A percentile compares a stretch with the other conserved stretches of the same genome.
Evolutionary conservation across 371 early-diverging fungal genomes (phyloP).

Genomic region (Rhizopus sp.): DNA sequence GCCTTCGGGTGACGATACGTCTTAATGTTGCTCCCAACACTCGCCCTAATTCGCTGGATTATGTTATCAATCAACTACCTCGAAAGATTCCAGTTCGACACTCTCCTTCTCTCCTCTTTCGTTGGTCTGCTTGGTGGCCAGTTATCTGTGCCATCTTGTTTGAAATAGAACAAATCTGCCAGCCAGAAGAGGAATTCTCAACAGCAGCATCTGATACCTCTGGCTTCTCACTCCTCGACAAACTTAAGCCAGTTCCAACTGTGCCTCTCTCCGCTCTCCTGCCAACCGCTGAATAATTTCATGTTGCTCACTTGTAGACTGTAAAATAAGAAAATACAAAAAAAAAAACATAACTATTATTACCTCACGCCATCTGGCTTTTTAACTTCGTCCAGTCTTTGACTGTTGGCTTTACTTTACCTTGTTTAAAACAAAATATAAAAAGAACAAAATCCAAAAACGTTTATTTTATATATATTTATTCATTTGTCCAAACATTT

Average conservation of each 20-base stretch:
- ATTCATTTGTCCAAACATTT: too few relatives aligned
- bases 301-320: too few relatives aligned
- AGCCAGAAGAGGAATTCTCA: background rate
- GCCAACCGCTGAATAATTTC: too few relatives aligned
- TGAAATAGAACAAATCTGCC: slow-evolving; percentile 9
- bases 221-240: background rate
- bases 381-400: too few relatives aligned
- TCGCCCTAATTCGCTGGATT: background rate
- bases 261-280: too few relatives aligned
- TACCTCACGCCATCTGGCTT: too few relatives aligned
- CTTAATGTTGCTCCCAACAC: background rate
- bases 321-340: too few relatives aligned
- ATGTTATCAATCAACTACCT: background rate
- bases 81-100: background rate
- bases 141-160: background rate
- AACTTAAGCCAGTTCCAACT: background rate
- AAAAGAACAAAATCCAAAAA: too few relatives aligned
- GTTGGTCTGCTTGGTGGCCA: slow-evolving; percentile 3
- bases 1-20: background rate
- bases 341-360: too few relatives aligned
- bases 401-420: too few relatives aligned
- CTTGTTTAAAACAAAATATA: too few relatives aligned
- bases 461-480: too few relatives aligned
- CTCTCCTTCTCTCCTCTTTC: background rate
- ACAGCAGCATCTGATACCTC: background rate